Evolutionary conservation across 768 basidiomycete species (phyloP).

Genomic region (Chiua virens): DNA sequence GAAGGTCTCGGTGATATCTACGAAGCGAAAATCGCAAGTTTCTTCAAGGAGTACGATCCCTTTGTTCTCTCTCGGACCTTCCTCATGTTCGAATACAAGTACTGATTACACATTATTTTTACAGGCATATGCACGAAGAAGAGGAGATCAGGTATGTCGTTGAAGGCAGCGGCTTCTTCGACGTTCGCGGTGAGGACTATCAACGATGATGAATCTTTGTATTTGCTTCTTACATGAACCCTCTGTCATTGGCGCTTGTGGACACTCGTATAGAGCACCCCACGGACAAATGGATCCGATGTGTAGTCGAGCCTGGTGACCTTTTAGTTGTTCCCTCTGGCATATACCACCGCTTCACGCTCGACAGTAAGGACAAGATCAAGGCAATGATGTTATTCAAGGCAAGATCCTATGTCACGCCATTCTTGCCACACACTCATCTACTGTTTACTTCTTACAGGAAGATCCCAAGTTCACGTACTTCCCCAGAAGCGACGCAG

Average conservation of each 20-base stretch:
- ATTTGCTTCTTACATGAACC: not conserved
- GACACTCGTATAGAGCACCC: slow-evolving; percentile 48
- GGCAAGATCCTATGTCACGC: slow-evolving; percentile 37
- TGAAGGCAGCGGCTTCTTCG: slow-evolving; percentile 84
- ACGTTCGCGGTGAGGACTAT: slow-evolving; percentile 65
- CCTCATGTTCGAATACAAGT: too few relatives aligned
- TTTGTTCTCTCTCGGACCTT: too few relatives aligned
- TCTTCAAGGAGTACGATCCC: slow-evolving; percentile 71
- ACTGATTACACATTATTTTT: too few relatives aligned
- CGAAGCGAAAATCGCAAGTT: slow-evolving; percentile 75
- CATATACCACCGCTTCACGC: slow-evolving; percentile 90
- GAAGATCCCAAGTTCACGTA: slow-evolving; percentile 90
- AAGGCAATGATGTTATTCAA: slow-evolving; percentile 81
- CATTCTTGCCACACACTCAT: too few relatives aligned
- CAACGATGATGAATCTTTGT: too few relatives aligned
- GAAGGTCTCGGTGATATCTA: slow-evolving; percentile 78
- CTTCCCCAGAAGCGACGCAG: slow-evolving; percentile 56
- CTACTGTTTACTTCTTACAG: slow-evolving; percentile 36
- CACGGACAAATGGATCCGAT: slow-evolving; percentile 74
- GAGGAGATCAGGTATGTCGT: slow-evolving; percentile 90
- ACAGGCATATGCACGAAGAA: slow-evolving; percentile 88
- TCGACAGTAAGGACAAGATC: slow-evolving; percentile 70
- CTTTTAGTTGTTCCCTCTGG: slow-evolving; percentile 86
- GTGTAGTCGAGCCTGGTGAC: slow-evolving; percentile 73
- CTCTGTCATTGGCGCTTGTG: not conserved